phyloP scores from a whole-genome alignment of 352 stramenopile genomes.

The Phytophthora sp. region DNA sequence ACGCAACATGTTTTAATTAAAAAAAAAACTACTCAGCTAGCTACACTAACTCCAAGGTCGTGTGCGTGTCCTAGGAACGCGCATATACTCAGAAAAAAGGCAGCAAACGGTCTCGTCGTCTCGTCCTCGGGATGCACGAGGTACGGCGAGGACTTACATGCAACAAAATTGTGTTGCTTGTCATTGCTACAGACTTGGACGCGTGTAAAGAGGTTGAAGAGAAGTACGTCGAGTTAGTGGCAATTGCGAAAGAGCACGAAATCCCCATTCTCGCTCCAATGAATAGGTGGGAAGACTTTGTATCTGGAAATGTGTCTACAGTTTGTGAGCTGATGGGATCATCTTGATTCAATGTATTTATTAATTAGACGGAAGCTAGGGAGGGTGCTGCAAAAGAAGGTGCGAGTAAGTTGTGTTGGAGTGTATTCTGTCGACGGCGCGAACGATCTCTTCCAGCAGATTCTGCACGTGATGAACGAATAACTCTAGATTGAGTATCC shows the following conservation, averaged over 20 bases:
- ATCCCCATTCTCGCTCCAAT: conserved; percentile 54
- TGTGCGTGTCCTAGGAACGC: conserved; percentile 58
- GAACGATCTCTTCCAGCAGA: conserved; percentile 81
- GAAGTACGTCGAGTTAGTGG: conserved; percentile 86
- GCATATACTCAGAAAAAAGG: conserved; percentile 57
- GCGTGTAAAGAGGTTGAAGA: conserved; percentile 74
- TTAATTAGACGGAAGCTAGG: conserved; percentile 87
- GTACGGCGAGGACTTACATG: conserved; percentile 85
- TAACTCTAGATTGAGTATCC: background rate
- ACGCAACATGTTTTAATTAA: background rate
- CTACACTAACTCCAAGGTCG: background rate
- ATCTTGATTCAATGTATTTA: conserved; percentile 1
- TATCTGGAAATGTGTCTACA: background rate
- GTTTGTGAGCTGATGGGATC: background rate
- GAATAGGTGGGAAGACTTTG: conserved; percentile 39
- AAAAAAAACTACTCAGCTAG: too few species aligned
- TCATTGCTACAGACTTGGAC: conserved; percentile 93
- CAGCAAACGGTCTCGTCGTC: conserved; percentile 56
- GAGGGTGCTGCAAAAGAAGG: conserved; percentile 91
- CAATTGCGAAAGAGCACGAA: conserved; percentile 54
- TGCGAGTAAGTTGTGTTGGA: conserved; percentile 94
- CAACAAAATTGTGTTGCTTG: conserved; percentile 85
- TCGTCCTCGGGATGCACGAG: conserved; percentile 94
- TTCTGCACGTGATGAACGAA: conserved; percentile 38
- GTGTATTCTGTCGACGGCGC: conserved; percentile 96